Evolutionary conservation across 2,329 filamentous ascomycete genomes (phyloP).

Genomic region (Aspergillus phoenicis): DNA sequence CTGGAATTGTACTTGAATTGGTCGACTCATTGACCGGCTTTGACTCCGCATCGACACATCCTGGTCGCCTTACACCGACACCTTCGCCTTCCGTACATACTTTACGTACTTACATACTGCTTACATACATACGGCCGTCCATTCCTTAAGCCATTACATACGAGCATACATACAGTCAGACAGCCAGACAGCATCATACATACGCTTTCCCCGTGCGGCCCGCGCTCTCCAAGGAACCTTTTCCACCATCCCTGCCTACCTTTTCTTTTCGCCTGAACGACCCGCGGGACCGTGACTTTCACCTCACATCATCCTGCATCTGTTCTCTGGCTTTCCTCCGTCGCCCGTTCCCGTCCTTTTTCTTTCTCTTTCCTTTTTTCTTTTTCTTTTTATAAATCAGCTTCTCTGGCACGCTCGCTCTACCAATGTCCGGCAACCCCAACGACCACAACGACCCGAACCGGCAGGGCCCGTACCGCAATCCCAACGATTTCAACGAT

Average conservation of each 20-base stretch:
- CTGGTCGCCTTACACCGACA: conserved; percentile 23
- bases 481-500: conserved; percentile 45
- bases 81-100: conserved; percentile 15
- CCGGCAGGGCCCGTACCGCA: conserved; percentile 50
- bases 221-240: conserved; percentile 5
- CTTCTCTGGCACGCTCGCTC: conserved; percentile 24
- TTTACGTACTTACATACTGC: conserved; percentile 17
- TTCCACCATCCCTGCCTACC: conserved; percentile 19
- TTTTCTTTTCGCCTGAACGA: conserved; percentile 23
- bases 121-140: conserved; percentile 17
- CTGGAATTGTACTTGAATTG: conserved; percentile 31
- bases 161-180: conserved; percentile 10
- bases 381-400: conserved; percentile 27
- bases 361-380: conserved; percentile 18
- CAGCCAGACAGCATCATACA: conserved; percentile 14
- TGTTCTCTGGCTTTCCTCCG: conserved; percentile 22
- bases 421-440: conserved; percentile 48
- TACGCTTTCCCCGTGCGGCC: conserved; percentile 4
- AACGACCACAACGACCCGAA: conserved; percentile 45
- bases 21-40: conserved; percentile 24
- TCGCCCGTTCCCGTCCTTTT: background rate
- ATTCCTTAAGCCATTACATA: conserved; percentile 13
- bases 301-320: conserved; percentile 35
- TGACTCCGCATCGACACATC: conserved; percentile 31
- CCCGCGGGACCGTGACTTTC: conserved; percentile 25